Conservation (phyloP, 768 basidiomycete genomes). For the Cantharellus anzutake region DNA sequence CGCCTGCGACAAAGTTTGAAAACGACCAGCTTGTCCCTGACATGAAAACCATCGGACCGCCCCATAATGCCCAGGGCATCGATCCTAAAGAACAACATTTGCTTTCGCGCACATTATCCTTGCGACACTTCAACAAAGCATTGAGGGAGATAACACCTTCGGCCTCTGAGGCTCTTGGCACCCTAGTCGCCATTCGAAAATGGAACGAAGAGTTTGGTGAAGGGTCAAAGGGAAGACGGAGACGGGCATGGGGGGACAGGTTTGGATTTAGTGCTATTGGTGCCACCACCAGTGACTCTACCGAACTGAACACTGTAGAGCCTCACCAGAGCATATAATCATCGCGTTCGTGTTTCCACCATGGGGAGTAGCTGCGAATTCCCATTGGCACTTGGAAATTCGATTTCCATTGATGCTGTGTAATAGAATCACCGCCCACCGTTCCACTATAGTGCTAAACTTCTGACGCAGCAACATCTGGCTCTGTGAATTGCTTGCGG, state of each 20-base stretch:
- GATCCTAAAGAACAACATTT: slow-evolving; percentile 16
- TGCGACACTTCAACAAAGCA: slow-evolving; percentile 63
- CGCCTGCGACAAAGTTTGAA: neutral
- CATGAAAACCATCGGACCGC: too few relatives aligned
- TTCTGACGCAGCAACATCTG: too few relatives aligned
- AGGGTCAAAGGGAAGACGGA: slow-evolving; percentile 29
- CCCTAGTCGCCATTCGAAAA: slow-evolving; percentile 52
- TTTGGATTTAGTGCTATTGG: slow-evolving; percentile 53
- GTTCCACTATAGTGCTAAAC: too few relatives aligned
- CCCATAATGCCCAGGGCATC: neutral
- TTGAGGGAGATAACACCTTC: slow-evolving; percentile 82
- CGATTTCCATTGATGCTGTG: too few relatives aligned
- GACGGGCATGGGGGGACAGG: slow-evolving; percentile 69
- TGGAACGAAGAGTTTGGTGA: slow-evolving; percentile 96
- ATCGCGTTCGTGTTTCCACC: too few relatives aligned
- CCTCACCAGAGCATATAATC: too few relatives aligned
- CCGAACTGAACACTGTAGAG: too few relatives aligned
- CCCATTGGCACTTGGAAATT: too few relatives aligned
- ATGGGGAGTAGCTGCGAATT: too few relatives aligned
- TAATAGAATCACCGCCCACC: too few relatives aligned
- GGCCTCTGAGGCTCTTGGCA: slow-evolving; percentile 63
- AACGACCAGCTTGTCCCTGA: too few relatives aligned
- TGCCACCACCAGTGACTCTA: neutral
- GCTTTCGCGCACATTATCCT: slow-evolving; percentile 17
- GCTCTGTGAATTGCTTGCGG: too few relatives aligned